Evolutionary conservation across 2,329 filamentous ascomycete species (phyloP).

Genomic region (Fusarium tricinctum): DNA sequence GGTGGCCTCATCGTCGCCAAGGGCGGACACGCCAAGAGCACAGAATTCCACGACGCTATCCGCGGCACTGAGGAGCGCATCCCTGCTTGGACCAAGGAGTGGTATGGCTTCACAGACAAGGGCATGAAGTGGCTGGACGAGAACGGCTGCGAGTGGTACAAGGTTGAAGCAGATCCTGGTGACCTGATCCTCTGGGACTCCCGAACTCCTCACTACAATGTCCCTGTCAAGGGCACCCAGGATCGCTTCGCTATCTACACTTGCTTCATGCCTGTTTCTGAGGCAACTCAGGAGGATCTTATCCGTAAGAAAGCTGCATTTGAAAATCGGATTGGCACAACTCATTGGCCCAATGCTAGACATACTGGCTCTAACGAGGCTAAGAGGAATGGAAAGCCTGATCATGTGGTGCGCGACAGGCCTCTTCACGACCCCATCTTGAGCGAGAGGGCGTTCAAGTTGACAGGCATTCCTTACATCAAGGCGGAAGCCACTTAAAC

Average conservation of each 20-base stretch:
- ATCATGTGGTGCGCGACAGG: conserved; percentile 34
- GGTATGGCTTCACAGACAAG: conserved; percentile 54
- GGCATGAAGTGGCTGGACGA: conserved; percentile 57
- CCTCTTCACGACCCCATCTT: conserved; percentile 40
- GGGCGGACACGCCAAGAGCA: conserved; percentile 41
- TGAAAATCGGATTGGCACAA: conserved; percentile 55
- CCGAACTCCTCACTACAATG: conserved; percentile 58
- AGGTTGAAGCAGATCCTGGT: conserved; percentile 59
- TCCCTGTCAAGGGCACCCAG: conserved; percentile 55
- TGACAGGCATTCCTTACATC: conserved; percentile 46
- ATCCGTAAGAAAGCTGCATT: conserved; percentile 59
- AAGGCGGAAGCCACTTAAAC: conserved; percentile 9
- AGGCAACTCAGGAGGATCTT: conserved; percentile 54
- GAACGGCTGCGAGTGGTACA: conserved; percentile 52
- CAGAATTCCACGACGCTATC: conserved; percentile 54
- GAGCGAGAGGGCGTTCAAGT: conserved; percentile 40
- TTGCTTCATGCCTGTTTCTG: conserved; percentile 41
- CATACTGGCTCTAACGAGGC: conserved; percentile 37
- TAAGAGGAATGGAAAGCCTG: conserved; percentile 41
- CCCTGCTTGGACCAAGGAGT: conserved; percentile 55
- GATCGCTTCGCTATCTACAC: conserved; percentile 55
- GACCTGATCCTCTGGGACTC: conserved; percentile 60
- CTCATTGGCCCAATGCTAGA: conserved; percentile 58
- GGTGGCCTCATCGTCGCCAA: conserved; percentile 54
- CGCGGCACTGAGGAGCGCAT: conserved; percentile 54